Base-by-base conservation (phyloP, 495 filamentous ascomycete genomes). In the Lophiostoma macrostomum region DNA sequence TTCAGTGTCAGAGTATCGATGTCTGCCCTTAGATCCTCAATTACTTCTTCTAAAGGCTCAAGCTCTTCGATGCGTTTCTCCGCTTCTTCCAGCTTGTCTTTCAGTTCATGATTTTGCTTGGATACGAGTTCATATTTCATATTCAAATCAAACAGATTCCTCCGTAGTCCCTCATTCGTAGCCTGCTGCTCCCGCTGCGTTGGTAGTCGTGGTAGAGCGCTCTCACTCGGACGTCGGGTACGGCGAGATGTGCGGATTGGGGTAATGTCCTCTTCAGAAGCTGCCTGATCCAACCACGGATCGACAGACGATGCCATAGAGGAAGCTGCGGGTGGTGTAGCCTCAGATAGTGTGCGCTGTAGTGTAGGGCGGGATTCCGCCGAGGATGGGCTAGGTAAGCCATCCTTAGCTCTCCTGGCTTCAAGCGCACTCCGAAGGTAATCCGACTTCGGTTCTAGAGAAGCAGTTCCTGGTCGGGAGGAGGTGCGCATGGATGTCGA, bases 131-230 rank as follows among this genome's bases (percentile, higher is more conserved):
- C 87, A 1, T 95, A 74, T 54, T 91, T 87, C 39, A 95, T 73
- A 67, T 95, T 95, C 50, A 96, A 74, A 63, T 91, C 87, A 63
- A 95, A 96, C 60, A 95, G 93, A 63, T 91, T 80, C 62, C 94
- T 94, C 63, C 85, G 83, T 37, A 95, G 71, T 39, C 80, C 87
- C 1, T 73, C 68, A 38, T 61, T 54, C 25, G 65, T 57, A 14
- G 44, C 41, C 12, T 71, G 63, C 32, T 61, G 34, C 24, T 69
- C 69, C n/a, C 30, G 27, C 27, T 52, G 50, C 5, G 60, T 47
- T 4, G 11, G 37, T 36, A 43, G 42, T 23, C 56, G 60, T 3
- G 56, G 38, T 13, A 27, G 5, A 5, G 11, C 27, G 6, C 46
- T 42, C 24, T 54, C 54, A 31, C 44, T 47, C n/a, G 53, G 53